Base-by-base conservation (phyloP, 1,284 basidiomycete genomes). In the Rugosomyces carneus region DNA sequence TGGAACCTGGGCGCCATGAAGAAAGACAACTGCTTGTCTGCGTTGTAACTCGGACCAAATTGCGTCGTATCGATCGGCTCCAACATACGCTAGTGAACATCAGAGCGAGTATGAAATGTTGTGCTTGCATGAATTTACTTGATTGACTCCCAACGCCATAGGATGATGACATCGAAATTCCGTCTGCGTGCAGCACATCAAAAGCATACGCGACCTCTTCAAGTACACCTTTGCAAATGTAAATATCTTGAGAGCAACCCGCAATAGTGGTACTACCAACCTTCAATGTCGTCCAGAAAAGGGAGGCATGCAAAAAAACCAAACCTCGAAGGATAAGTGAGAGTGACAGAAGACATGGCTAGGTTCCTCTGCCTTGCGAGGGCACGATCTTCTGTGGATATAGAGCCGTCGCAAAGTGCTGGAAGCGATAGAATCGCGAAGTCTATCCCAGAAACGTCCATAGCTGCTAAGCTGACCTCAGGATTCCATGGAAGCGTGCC, bases 401-500 rank as follows among this genome's bases (percentile, higher is more conserved):
- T 54, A n/a, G 60, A 58, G 23, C 72, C 68, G 18, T 54, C 54
- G n/a, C 71, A 67, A n/a, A 79, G 54, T 4, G 83, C 73, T 16
- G 84, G 83, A 37, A 81, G 70, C 2, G 83, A 85, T 9, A 87
- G 70, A 35, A 88, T 70, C 15, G 82, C 76, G 13, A 72, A 61
- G 47, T 79, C 75, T 41, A 84, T 70, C 9, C 66, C 65, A 38
- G 77, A 66, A 11, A 60, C 59, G 50, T 84, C 73, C 83, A 87
- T 86, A 18, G 73, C 72, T 11, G 61, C 57, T 13, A 84, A 56
- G 57, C 81, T 81, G 53, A 70, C 54, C 44, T 74, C 67, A 13
- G 76, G 73, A n/a, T 58, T 67, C 84, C 84, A 86, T 11, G 81
- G 82, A 19, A 84, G 59, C 56, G 80, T 80, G 51, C 73, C 81